phyloP scores from a whole-genome alignment of 345 rosid species.

The Boechera divaricarpa region DNA sequence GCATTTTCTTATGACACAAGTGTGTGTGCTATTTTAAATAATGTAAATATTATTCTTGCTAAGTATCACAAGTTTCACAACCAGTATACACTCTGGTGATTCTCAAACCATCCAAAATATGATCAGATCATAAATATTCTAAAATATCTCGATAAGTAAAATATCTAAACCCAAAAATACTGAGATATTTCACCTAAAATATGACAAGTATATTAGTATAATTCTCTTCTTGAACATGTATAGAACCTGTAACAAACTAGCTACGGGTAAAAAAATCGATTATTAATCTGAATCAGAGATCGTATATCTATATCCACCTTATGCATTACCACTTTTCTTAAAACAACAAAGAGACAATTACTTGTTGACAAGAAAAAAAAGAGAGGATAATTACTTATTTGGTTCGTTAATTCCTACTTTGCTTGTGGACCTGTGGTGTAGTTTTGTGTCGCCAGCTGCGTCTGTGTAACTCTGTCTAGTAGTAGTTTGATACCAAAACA shows the following conservation, averaged over 20 bases:
- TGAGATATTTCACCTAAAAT: conserved; percentile 25
- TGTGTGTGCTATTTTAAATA: conserved; percentile 23
- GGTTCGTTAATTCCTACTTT: conserved; percentile 15
- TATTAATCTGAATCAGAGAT: background rate
- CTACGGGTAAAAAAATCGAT: background rate
- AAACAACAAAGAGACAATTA: conserved; percentile 1
- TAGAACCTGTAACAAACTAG: background rate
- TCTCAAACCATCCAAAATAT: conserved; percentile 20
- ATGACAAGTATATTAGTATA: background rate
- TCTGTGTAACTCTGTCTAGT: conserved; percentile 10
- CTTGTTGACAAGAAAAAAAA: background rate
- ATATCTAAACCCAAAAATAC: conserved; percentile 7
- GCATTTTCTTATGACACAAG: conserved; percentile 31
- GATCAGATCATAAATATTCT: conserved; percentile 19
- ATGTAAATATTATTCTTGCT: conserved; percentile 18
- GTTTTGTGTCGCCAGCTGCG: conserved; percentile 43
- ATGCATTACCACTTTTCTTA: background rate
- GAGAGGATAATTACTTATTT: conserved; percentile 10
- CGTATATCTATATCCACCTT: background rate
- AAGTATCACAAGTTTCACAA: background rate
- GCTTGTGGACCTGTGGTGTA: conserved; percentile 36
- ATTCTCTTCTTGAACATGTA: background rate
- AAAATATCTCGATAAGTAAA: conserved; percentile 18
- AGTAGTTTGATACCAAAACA: conserved; percentile 34
- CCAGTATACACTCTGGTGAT: background rate